Percentiles rank a stretch among this genome's conserved stretches.
Conservation (phyloP, 352 stramenopile genomes). For the Phytophthora sojae region DNA sequence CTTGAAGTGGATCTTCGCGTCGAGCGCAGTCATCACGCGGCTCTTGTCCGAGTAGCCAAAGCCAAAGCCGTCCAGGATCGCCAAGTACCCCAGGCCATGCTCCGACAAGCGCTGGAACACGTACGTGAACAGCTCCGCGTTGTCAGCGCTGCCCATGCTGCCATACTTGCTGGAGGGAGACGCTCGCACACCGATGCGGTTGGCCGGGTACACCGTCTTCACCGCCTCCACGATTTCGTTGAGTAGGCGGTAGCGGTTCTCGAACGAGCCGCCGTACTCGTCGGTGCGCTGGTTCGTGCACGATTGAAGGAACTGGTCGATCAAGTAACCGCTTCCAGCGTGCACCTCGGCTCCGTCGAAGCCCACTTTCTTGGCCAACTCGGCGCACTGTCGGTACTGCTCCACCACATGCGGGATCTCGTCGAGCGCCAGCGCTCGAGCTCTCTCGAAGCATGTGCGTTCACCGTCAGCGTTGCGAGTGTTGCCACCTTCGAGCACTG, state of each 20-base stretch:
- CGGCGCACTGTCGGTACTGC: slow-evolving; percentile 74
- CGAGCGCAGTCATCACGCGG: slow-evolving; percentile 31
- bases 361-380: slow-evolving; percentile 76
- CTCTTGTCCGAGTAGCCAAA: slow-evolving; percentile 38
- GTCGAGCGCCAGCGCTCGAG: slow-evolving; percentile 33
- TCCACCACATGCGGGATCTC: slow-evolving; percentile 64
- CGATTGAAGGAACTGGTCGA: slow-evolving; percentile 68
- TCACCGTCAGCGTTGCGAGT: slow-evolving; percentile 40
- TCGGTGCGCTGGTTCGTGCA: slow-evolving; percentile 81
- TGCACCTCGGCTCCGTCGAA: slow-evolving; percentile 64
- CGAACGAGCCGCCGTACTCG: slow-evolving; percentile 79
- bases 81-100: slow-evolving; percentile 35
- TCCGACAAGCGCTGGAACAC: slow-evolving; percentile 38
- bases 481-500: slow-evolving; percentile 19
- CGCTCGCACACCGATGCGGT: slow-evolving; percentile 44
- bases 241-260: slow-evolving; percentile 80
- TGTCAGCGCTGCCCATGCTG: slow-evolving; percentile 43
- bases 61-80: slow-evolving; percentile 37
- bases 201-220: slow-evolving; percentile 34
- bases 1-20: slow-evolving; percentile 36
- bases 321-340: slow-evolving; percentile 88
- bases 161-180: slow-evolving; percentile 40
- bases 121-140: slow-evolving; percentile 49
- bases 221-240: slow-evolving; percentile 69
- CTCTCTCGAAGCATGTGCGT: slow-evolving; percentile 21